These are phyloP conservation scores for Clarireedia paspali DNA, from an alignment of 2,329 filamentous ascomycete species.

Conservation along the genomic window DNA sequence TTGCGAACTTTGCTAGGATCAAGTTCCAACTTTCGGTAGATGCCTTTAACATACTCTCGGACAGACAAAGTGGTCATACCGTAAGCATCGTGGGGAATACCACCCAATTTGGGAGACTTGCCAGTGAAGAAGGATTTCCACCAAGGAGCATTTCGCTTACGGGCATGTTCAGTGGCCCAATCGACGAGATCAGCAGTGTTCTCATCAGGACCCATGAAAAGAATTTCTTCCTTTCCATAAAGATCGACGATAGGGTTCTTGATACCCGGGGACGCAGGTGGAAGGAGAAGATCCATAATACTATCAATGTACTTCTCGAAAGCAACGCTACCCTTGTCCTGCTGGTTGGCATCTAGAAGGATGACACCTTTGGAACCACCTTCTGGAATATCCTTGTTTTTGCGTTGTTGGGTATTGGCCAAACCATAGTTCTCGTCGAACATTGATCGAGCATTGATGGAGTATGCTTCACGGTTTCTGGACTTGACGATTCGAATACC, in stretches of 20 bases:
- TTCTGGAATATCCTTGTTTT: conserved; percentile 99
- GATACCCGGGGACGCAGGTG: conserved; percentile 86
- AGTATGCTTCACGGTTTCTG: conserved; percentile 88
- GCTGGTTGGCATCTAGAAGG: conserved; percentile 84
- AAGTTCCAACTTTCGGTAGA: conserved; percentile 91
- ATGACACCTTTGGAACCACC: conserved; percentile 98
- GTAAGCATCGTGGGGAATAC: conserved; percentile 92
- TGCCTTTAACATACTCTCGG: conserved; percentile 89
- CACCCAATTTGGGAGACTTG: conserved; percentile 91
- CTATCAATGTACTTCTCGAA: conserved; percentile 99
- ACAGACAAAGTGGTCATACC: conserved; percentile 98
- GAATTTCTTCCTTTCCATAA: conserved; percentile 89
- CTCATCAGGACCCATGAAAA: conserved; percentile 98
- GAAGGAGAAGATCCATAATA: conserved; percentile 88
- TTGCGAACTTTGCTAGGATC: conserved; percentile 81
- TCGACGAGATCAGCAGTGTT: conserved; percentile 96
- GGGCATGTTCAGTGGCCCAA: conserved; percentile 97
- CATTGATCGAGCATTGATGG: conserved; percentile 90
- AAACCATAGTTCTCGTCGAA: conserved; percentile 99
- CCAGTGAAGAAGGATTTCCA: conserved; percentile 99
- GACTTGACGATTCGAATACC: conserved; percentile 99
- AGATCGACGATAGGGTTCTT: conserved; percentile 98
- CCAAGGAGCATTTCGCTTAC: conserved; percentile 81
- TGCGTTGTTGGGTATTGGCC: conserved; percentile 96
- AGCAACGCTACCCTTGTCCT: conserved; percentile 83